Evolutionary conservation across 2,329 filamentous ascomycete species (phyloP).

Genomic region (Elsinoe batatas): DNA sequence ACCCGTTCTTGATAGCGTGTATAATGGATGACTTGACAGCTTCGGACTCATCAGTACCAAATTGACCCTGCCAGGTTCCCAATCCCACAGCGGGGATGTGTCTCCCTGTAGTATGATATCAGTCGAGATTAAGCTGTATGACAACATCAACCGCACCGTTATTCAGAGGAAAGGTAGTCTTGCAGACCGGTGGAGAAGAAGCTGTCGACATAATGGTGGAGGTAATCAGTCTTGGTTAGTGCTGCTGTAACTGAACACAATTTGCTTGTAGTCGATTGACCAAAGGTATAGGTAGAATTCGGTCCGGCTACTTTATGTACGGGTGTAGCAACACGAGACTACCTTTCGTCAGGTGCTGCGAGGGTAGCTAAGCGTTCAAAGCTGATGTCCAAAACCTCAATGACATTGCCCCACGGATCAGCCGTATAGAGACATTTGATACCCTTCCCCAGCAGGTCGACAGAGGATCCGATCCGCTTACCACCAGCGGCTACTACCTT

Average conservation of each 20-base stretch:
- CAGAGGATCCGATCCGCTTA: conserved; percentile 24
- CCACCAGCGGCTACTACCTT: conserved; percentile 23
- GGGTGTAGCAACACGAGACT: not conserved
- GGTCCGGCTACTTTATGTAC: not conserved
- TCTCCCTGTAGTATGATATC: not conserved
- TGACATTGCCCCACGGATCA: conserved; percentile 26
- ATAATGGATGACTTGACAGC: conserved; percentile 1
- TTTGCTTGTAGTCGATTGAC: not conserved
- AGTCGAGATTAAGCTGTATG: not conserved
- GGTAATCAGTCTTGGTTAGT: not conserved
- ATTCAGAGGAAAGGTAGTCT: not conserved
- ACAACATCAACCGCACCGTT: not conserved
- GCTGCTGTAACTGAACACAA: not conserved
- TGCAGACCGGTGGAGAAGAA: not conserved
- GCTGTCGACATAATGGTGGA: not conserved
- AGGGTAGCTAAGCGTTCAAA: conserved; percentile 16
- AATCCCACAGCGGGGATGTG: conserved; percentile 9
- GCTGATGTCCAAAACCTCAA: conserved; percentile 21
- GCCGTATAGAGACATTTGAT: conserved; percentile 21
- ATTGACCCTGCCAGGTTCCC: conserved; percentile 8
- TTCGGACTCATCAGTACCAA: not conserved
- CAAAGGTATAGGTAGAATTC: not conserved
- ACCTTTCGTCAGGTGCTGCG: not conserved
- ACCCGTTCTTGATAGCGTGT: not conserved
- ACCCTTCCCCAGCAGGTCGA: conserved; percentile 16